phyloP scores from a whole-genome alignment of 2,329 filamentous ascomycete species.

The Fusarium sp. region DNA sequence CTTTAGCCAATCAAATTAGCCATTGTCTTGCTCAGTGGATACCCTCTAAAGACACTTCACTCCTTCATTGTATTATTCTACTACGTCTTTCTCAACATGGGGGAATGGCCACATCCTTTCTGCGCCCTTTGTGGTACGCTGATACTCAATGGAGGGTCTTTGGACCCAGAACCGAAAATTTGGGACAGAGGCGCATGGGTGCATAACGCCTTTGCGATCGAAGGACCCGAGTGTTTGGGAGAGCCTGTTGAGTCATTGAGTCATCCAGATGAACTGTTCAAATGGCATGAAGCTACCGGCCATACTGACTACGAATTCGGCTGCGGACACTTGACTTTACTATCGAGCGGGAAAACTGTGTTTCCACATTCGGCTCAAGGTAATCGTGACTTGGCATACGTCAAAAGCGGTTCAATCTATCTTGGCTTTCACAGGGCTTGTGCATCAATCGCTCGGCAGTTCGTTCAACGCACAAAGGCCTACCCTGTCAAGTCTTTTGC shows the following conservation, averaged over 20 bases:
- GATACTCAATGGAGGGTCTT: neutral
- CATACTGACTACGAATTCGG: neutral
- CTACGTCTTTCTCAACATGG: neutral
- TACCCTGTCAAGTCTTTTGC: neutral
- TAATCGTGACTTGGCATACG: neutral
- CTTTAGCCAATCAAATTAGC: no score
- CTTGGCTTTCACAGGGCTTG: slow-evolving; percentile 1
- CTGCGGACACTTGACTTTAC: neutral
- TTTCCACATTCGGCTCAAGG: neutral
- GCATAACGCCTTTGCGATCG: neutral
- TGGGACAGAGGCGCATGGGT: neutral
- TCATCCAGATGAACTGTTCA: neutral
- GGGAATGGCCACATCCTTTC: neutral
- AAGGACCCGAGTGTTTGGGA: neutral
- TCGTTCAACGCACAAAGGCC: neutral
- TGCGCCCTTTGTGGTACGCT: neutral
- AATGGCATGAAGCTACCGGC: neutral
- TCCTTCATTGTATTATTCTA: neutral
- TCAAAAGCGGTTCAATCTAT: neutral
- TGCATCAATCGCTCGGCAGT: neutral
- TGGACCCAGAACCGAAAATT: neutral
- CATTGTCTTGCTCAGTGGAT: no score
- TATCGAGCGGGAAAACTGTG: neutral
- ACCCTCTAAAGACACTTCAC: neutral
- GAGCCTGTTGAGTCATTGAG: neutral